Evolutionary conservation across 257 asterid species (phyloP), one percentile per base, ranked within the genome.

Genomic region (Fraxinus anomala): DNA sequence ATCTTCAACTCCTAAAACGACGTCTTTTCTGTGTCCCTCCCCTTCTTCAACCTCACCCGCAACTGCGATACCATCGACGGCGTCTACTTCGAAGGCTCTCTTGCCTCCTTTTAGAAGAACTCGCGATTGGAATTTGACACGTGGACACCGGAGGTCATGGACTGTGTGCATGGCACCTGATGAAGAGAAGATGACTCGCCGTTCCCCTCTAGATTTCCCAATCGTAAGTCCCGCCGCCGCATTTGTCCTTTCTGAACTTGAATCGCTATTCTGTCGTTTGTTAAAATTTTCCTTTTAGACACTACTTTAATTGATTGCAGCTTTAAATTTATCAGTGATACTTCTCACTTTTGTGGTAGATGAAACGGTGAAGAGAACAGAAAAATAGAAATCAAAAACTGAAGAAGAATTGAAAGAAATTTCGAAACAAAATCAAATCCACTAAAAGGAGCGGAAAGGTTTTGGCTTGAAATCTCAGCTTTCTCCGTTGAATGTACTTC

Each of bases 11-110:
- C 85, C 90, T 19, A 24, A 63, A 63, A 66, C 86, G 80, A 59
- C 81, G 80, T 44, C 82, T 59, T 40, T 73, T 14, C 74, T 79
- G 31, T 5, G 69, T 34, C 39, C 83, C 9, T 75, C 86, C 1
- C 54, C 86, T 36, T 81, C 85, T 31, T 80, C 88, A 36, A 80
- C 73, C 69, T 80, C 82, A 36, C 73, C 86, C 73, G 70, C 75
- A 76, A 13, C 73, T 24, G 14, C 36, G 69, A 63, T 26, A 23
- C 19, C 33, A 63, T 76, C 40, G 66, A 37, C 61, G 59, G 67
- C 67, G 72, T 70, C 74, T 51, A 26, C 71, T 63, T 63, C 69
- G 65, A 73, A 44, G 71, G 36, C 70, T 47, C 80, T 79, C 78
- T 77, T 76, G 76, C 79, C 79, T 75, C 73, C 75, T 36, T 75